phyloP scores from a whole-genome alignment of 75 land plant genomes.

The Cunninghamia lanceolata region DNA sequence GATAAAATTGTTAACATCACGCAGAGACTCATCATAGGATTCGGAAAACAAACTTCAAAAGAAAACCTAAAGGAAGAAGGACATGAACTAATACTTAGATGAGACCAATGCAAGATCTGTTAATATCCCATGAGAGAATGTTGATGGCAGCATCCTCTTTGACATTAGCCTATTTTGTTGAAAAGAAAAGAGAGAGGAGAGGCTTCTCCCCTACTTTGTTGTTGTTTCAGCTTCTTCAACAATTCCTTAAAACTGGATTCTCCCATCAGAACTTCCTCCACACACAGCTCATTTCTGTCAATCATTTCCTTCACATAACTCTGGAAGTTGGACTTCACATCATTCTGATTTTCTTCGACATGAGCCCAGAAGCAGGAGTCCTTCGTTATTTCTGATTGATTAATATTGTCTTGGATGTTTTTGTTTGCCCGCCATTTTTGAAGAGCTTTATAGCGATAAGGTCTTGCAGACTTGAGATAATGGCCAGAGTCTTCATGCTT shows the following conservation, averaged over 20 bases:
- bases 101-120: too few species aligned
- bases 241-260: background rate
- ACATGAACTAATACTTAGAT: too few species aligned
- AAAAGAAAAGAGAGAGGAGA: background rate
- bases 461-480: slow-evolving; percentile 10
- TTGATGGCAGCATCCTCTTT: too few species aligned
- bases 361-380: too few species aligned
- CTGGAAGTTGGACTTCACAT: background rate
- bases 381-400: background rate
- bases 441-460: background rate
- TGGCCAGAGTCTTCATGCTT: slow-evolving; percentile 25
- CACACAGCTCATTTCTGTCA: background rate
- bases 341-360: background rate
- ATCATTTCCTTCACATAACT: background rate
- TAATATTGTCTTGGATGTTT: background rate
- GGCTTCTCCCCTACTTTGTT: background rate
- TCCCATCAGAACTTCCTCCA: background rate
- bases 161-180: too few species aligned
- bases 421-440: background rate
- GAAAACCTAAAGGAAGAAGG: too few species aligned
- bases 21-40: too few species aligned
- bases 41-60: too few species aligned
- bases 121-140: too few species aligned
- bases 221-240: background rate
- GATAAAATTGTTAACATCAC: too few species aligned